These are phyloP conservation scores for Vaccinium darrowii DNA, from an alignment of 148 eudicot species.

Conservation along the genomic window DNA sequence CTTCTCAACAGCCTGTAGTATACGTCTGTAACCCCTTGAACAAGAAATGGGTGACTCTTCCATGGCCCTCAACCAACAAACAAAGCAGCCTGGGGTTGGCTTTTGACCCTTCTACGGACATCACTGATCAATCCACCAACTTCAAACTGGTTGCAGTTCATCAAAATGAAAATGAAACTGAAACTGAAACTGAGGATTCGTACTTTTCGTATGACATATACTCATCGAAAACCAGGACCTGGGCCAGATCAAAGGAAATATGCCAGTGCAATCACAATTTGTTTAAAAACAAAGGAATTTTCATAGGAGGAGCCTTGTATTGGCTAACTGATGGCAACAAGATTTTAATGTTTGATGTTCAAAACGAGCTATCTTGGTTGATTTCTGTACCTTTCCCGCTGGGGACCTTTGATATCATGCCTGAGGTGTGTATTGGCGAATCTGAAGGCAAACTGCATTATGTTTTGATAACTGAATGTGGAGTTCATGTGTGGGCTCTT, in stretches of 20 bases:
- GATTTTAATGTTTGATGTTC: constrained; percentile 38
- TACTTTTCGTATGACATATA: constrained; percentile 25
- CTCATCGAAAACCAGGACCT: constrained; percentile 30
- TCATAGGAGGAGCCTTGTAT: constrained; percentile 24
- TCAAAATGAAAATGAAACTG: constrained; percentile 12
- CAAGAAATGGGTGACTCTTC: constrained; percentile 34
- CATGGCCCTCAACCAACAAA: constrained; percentile 20
- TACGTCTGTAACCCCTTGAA: constrained; percentile 48
- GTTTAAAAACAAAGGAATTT: constrained; percentile 31
- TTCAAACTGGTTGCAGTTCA: constrained; percentile 32
- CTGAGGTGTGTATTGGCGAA: constrained; percentile 44
- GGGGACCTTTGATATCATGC: constrained; percentile 6
- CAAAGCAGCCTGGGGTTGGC: constrained; percentile 29
- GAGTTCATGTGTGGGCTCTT: constrained; percentile 41
- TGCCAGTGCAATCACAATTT: constrained; percentile 26
- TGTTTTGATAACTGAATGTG: constrained; percentile 33
- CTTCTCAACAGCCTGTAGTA: constrained; percentile 21
- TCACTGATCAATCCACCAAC: constrained; percentile 22
- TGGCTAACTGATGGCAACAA: constrained; percentile 42
- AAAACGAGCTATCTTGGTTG: constrained; percentile 32
- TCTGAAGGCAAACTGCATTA: constrained; percentile 30
- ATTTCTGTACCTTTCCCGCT: constrained; percentile 31
- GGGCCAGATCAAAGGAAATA: constrained; percentile 31
- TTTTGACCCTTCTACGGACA: constrained; percentile 36
- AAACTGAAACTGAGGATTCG: constrained; percentile 16